phyloP scores from a whole-genome alignment of 2,329 filamentous ascomycete genomes.

The Diaporthe citri region DNA sequence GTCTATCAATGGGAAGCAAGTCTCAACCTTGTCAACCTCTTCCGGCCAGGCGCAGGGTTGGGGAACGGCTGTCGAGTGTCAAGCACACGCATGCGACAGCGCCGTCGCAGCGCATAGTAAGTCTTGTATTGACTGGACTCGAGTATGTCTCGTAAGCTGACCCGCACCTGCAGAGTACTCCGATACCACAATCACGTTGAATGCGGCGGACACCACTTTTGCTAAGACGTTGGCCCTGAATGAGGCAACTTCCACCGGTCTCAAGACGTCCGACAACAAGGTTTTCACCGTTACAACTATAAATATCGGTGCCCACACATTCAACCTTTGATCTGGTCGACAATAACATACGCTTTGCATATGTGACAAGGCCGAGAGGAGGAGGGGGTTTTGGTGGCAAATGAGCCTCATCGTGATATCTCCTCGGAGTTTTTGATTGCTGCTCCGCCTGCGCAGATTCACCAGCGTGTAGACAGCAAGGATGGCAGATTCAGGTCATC shows the following conservation, averaged over 20 bases:
- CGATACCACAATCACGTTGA: slow-evolving; percentile 12
- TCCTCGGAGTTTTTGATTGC: too few relatives aligned
- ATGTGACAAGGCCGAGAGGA: not conserved
- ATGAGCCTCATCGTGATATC: not conserved
- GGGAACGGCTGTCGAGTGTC: slow-evolving; percentile 29
- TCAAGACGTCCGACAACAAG: slow-evolving; percentile 13
- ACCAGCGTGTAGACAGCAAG: not conserved
- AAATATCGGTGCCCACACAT: slow-evolving; percentile 11
- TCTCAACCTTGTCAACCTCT: slow-evolving; percentile 14
- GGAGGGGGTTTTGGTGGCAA: not conserved
- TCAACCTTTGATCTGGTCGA: not conserved
- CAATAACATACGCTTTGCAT: not conserved
- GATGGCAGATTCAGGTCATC: not conserved
- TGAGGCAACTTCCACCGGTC: slow-evolving; percentile 21
- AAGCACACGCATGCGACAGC: slow-evolving; percentile 20
- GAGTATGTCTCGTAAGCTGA: not conserved
- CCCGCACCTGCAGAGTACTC: not conserved
- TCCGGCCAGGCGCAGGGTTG: slow-evolving; percentile 29
- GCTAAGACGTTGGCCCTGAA: slow-evolving; percentile 11
- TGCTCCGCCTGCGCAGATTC: not conserved
- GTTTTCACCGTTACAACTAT: slow-evolving; percentile 9
- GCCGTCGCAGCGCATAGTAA: slow-evolving; percentile 15
- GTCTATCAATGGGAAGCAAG: slow-evolving; percentile 14
- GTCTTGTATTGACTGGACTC: not conserved
- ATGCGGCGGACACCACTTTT: slow-evolving; percentile 19